Conservation (phyloP, 257 asterid species). For the Echium plantagineum region DNA sequence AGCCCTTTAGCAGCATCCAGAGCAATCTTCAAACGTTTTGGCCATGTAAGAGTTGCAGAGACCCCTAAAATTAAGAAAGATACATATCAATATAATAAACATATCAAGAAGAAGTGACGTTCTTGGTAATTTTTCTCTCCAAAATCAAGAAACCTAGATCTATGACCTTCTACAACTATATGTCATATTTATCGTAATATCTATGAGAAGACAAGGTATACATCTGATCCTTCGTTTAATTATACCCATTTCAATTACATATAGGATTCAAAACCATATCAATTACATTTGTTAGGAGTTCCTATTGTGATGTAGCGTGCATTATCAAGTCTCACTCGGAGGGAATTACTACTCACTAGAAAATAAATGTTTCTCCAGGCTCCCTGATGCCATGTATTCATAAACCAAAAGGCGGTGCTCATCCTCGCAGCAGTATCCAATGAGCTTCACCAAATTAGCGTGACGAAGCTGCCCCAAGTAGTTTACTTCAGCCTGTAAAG, state of each 20-base stretch:
- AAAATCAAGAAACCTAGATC: not conserved
- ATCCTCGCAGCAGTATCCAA: slow-evolving; percentile 89
- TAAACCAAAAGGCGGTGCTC: slow-evolving; percentile 80
- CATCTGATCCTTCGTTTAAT: not conserved
- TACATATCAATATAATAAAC: not conserved
- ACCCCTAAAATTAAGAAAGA: slow-evolving; percentile 42
- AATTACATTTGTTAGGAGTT: not conserved
- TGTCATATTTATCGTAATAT: not conserved
- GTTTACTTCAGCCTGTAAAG: slow-evolving; percentile 83
- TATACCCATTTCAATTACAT: not conserved
- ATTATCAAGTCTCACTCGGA: not conserved
- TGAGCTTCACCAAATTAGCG: slow-evolving; percentile 72
- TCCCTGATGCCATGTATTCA: slow-evolving; percentile 92
- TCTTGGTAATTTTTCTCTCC: not conserved
- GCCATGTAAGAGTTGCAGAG: slow-evolving; percentile 62
- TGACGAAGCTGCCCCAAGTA: slow-evolving; percentile 82
- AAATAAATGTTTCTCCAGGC: slow-evolving; percentile 82
- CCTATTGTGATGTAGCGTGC: not conserved
- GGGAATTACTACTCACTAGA: slow-evolving; percentile 41
- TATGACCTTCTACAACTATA: not conserved
- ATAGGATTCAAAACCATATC: too few relatives aligned
- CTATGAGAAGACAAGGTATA: not conserved
- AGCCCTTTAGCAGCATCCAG: slow-evolving; percentile 94
- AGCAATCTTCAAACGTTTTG: slow-evolving; percentile 71
- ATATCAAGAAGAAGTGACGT: not conserved